phyloP scores from a whole-genome alignment of 2,329 filamentous ascomycete species.

The Verticillium zaregamsianum region DNA sequence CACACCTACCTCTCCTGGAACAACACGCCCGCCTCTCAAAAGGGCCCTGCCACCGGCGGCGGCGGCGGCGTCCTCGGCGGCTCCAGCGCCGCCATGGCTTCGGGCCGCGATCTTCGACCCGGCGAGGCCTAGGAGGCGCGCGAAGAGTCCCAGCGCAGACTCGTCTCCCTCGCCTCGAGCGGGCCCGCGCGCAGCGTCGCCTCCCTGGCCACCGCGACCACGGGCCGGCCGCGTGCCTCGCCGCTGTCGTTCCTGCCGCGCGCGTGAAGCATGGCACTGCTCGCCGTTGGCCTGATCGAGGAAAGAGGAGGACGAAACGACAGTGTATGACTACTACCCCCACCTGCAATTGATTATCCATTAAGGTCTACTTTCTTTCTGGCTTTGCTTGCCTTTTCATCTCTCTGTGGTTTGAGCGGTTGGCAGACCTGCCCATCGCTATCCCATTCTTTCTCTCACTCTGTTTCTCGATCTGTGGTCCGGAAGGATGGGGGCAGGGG shows the following conservation, averaged over 20 bases:
- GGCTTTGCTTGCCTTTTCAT: not conserved
- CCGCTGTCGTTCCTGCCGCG: not conserved
- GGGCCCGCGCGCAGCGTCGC: not conserved
- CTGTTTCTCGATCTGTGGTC: not conserved
- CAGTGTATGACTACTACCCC: not conserved
- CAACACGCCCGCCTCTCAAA: conserved; percentile 38
- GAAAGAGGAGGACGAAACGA: not conserved
- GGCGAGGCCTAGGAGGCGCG: conserved; percentile 35
- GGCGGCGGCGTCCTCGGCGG: conserved; percentile 36
- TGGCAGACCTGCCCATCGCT: not conserved
- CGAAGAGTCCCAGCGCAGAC: conserved; percentile 15
- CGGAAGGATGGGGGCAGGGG: not conserved
- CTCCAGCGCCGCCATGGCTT: conserved; percentile 39
- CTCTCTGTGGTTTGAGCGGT: not conserved
- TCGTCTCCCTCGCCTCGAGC: not conserved
- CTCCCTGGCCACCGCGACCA: not conserved
- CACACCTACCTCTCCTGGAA: conserved; percentile 99
- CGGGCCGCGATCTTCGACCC: conserved; percentile 52
- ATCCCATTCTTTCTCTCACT: not conserved
- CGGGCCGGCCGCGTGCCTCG: not conserved
- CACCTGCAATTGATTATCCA: not conserved
- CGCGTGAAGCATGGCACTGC: not conserved
- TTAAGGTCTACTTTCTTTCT: not conserved
- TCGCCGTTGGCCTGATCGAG: not conserved
- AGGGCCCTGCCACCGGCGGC: conserved; percentile 24